Percentiles rank a stretch among this genome's conserved stretches.
phyloP scores from a whole-genome alignment of 495 filamentous ascomycete genomes.

The Xylaria bambusicola region DNA sequence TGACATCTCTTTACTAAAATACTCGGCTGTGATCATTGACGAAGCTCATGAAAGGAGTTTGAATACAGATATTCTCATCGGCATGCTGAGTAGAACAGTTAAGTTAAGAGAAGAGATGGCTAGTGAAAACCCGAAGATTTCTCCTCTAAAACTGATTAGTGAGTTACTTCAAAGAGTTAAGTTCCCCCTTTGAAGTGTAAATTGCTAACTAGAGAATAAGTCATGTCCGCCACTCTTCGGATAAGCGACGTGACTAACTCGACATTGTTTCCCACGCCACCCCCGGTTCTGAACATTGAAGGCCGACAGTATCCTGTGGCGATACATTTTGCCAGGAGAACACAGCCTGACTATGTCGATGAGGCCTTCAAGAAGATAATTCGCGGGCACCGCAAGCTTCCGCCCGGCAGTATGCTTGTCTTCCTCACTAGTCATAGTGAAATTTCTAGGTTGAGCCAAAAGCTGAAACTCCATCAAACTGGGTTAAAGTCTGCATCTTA shows the following conservation, averaged over 20 bases:
- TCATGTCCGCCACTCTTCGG: constrained; percentile 95
- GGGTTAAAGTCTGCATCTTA: constrained; percentile 52
- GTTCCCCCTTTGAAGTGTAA: background rate
- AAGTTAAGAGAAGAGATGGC: constrained; percentile 59
- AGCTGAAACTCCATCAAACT: constrained; percentile 70
- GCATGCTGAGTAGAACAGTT: constrained; percentile 91
- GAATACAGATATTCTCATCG: constrained; percentile 96
- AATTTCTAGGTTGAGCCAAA: constrained; percentile 75
- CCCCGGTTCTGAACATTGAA: constrained; percentile 85
- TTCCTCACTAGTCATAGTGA: constrained; percentile 96
- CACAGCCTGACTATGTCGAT: constrained; percentile 83
- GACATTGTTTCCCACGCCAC: constrained; percentile 74
- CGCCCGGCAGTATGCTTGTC: constrained; percentile 88
- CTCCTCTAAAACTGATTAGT: constrained; percentile 83
- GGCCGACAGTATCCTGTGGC: constrained; percentile 93
- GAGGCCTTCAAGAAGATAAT: constrained; percentile 87
- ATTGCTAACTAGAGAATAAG: constrained; percentile 9
- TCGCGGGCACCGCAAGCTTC: constrained; percentile 86
- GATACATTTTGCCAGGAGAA: constrained; percentile 82
- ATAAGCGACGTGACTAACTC: constrained; percentile 89
- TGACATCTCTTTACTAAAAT: constrained; percentile 89
- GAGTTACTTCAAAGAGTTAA: no score
- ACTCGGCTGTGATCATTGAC: constrained; percentile 92
- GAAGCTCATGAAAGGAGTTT: constrained; percentile 97
- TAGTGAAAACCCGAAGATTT: constrained; percentile 53